Evolutionary conservation across 169 alveolate species (phyloP).

Genomic region (Cryptosporidium canis): DNA sequence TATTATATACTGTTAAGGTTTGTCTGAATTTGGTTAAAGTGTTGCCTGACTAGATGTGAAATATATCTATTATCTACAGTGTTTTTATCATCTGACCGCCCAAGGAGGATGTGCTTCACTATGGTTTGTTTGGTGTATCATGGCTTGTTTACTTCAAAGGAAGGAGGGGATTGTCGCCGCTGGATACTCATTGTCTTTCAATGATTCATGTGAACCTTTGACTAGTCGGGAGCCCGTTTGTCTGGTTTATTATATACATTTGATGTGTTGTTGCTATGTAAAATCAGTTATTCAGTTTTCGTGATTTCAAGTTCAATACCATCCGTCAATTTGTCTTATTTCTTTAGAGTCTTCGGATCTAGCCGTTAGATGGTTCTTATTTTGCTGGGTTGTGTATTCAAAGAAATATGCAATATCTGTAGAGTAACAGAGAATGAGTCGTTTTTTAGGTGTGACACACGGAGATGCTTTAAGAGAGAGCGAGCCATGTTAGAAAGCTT

Average conservation of each 20-base stretch:
- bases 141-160: slow-evolving; percentile 4
- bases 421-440: neutral
- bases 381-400: slow-evolving; percentile 11
- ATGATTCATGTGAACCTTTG: neutral
- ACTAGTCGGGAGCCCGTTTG: neutral
- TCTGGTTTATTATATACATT: neutral
- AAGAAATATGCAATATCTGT: neutral
- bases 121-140: neutral
- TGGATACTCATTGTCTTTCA: neutral
- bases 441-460: neutral
- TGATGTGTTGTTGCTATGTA: too few species aligned
- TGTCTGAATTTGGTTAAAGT: neutral
- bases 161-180: slow-evolving; percentile 12
- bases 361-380: neutral
- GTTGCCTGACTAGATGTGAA: neutral
- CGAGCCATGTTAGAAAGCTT: too few species aligned
- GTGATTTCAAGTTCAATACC: neutral
- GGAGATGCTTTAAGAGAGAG: too few species aligned
- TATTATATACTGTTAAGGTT: neutral
- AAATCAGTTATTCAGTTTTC: neutral
- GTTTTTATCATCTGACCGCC: neutral
- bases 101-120: neutral
- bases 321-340: neutral
- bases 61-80: neutral
- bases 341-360: neutral